Conservation (phyloP, 441 rosid species). For the Gossypium gossypioides region DNA sequence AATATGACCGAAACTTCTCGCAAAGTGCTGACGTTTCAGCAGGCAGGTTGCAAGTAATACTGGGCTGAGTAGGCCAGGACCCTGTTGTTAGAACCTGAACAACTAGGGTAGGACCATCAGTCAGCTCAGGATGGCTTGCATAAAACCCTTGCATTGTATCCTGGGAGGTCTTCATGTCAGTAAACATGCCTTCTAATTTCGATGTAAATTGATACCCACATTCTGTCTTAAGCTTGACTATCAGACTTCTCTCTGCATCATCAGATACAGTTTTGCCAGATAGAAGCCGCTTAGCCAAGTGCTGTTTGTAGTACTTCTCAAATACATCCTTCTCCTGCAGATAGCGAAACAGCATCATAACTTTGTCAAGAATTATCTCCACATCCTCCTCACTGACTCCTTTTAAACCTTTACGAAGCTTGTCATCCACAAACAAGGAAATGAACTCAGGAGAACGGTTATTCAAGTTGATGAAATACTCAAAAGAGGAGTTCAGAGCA, state of each 20-base stretch:
- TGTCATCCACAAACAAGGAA: constrained; percentile 88
- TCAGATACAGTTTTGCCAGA: constrained; percentile 90
- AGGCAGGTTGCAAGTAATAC: constrained; percentile 76
- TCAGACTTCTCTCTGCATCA: constrained; percentile 92
- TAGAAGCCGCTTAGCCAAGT: constrained; percentile 82
- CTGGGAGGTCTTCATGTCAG: constrained; percentile 95
- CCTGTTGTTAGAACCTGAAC: constrained; percentile 95
- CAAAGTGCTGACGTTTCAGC: constrained; percentile 73
- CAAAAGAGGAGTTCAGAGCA: constrained; percentile 84
- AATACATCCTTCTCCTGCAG: constrained; percentile 94
- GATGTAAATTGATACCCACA: constrained; percentile 96
- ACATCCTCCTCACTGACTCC: constrained; percentile 87
- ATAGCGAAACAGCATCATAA: constrained; percentile 95
- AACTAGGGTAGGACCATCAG: constrained; percentile 74
- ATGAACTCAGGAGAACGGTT: constrained; percentile 87
- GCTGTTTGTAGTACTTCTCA: constrained; percentile 95
- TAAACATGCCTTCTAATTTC: constrained; percentile 92
- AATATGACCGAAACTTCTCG: constrained; percentile 81
- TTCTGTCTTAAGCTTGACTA: constrained; percentile 91
- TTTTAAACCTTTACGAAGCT: constrained; percentile 82
- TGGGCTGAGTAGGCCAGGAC: constrained; percentile 92
- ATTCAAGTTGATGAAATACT: constrained; percentile 81
- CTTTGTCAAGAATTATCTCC: constrained; percentile 84
- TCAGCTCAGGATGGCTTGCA: constrained; percentile 59
- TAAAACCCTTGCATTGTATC: constrained; percentile 85